phyloP scores from a whole-genome alignment of 495 filamentous ascomycete genomes.

The Terfezia boudieri region DNA sequence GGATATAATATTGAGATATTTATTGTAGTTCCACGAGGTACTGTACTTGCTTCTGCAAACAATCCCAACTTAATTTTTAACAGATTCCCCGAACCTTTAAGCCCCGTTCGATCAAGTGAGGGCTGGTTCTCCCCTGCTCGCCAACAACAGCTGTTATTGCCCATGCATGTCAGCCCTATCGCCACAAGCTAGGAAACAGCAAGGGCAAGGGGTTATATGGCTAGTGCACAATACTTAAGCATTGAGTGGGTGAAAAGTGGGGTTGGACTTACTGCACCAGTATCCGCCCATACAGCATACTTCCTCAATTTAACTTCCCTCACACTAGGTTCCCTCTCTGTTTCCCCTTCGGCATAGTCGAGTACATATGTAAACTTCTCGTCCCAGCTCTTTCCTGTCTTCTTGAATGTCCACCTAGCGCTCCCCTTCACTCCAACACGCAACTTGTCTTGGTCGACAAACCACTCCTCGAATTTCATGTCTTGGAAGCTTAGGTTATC shows the following conservation, averaged over 20 bases:
- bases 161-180: background rate
- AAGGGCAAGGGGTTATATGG: background rate
- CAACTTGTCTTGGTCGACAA: conserved; percentile 26
- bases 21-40: no score
- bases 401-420: conserved; percentile 29
- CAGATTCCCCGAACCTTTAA: no score
- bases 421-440: conserved; percentile 29
- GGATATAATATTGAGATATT: no score
- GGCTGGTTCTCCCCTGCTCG: background rate
- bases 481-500: conserved; percentile 23
- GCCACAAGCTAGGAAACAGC: background rate
- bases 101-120: no score
- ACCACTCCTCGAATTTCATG: conserved; percentile 31
- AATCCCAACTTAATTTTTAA: no score
- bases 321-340: background rate
- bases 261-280: conserved; percentile 24
- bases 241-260: no score
- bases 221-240: background rate
- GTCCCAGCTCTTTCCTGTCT: conserved; percentile 32
- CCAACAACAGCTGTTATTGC: background rate
- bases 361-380: conserved; percentile 37
- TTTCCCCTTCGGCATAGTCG: conserved; percentile 22
- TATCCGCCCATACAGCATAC: conserved; percentile 44
- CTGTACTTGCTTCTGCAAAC: no score
- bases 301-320: conserved; percentile 23